phyloP scores from a whole-genome alignment of 2,329 filamentous ascomycete genomes.

The Aspergillus pseudonomiae region DNA sequence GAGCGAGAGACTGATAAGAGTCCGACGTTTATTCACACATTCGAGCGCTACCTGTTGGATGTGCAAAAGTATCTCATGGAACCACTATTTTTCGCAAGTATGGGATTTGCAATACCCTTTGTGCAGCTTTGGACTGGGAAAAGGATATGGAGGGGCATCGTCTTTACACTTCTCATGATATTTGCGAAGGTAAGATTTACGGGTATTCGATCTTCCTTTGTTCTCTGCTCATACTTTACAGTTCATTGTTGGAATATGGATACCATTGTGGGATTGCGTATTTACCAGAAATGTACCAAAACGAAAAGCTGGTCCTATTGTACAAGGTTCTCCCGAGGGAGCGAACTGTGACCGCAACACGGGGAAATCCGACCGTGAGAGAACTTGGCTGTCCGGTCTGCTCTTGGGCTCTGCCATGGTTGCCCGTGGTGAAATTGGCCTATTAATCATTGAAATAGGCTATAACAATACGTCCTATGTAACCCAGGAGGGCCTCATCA shows the following conservation, averaged over 20 bases:
- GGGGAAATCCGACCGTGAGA: too few relatives aligned
- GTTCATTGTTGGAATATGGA: not conserved
- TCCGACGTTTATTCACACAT: not conserved
- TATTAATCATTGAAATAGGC: constrained; percentile 33
- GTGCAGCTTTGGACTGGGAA: not conserved
- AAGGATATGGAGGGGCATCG: not conserved
- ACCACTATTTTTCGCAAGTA: not conserved
- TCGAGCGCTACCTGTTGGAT: not conserved
- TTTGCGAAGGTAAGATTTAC: not conserved
- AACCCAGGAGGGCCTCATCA: not conserved
- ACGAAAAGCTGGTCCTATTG: too few relatives aligned
- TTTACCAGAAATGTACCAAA: too few relatives aligned
- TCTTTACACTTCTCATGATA: not conserved
- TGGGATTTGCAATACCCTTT: not conserved
- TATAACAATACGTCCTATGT: too few relatives aligned
- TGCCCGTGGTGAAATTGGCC: constrained; percentile 36
- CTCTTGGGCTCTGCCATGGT: constrained; percentile 38
- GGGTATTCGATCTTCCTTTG: not conserved
- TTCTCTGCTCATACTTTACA: not conserved
- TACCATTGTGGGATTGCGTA: not conserved
- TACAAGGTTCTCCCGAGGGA: too few relatives aligned
- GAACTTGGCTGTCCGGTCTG: constrained; percentile 25
- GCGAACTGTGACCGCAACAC: too few relatives aligned
- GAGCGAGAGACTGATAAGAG: not conserved
- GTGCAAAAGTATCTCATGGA: not conserved